Evolutionary conservation across 768 basidiomycete species (phyloP).

Genomic region (Russula emetica): DNA sequence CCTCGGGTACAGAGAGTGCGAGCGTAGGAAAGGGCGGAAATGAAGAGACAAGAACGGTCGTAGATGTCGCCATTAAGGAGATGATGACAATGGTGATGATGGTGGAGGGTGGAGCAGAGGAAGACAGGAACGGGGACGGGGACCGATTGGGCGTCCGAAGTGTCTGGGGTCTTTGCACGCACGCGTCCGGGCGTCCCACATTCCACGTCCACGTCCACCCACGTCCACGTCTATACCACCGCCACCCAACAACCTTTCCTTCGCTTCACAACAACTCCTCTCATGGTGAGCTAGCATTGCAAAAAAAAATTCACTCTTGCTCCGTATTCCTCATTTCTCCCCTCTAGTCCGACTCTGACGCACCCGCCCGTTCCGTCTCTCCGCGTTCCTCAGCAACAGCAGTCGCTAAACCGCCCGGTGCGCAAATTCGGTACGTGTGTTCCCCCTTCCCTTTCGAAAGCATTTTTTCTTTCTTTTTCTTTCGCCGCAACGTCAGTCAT

Average conservation of each 20-base stretch:
- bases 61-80: constrained; percentile 44
- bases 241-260: neutral
- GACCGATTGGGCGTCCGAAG: neutral
- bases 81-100: neutral
- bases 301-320: neutral
- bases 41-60: constrained; percentile 52
- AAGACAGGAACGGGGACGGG: accelerated
- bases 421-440: constrained; percentile 67
- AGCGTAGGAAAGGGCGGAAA: constrained; percentile 60
- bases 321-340: neutral
- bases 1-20: constrained; percentile 43
- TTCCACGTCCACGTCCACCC: neutral
- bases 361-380: constrained; percentile 45
- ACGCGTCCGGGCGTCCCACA: neutral
- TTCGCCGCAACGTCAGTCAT: no score
- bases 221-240: neutral
- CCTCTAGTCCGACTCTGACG: constrained; percentile 75
- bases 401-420: constrained; percentile 71
- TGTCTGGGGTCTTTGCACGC: neutral
- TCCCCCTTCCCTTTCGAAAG: no score
- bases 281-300: constrained; percentile 9
- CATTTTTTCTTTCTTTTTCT: no score
- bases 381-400: constrained; percentile 40
- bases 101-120: no score
- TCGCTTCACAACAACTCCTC: neutral